A percentile compares a stretch with the other conserved stretches of the same genome.
Conservation (phyloP, 495 filamentous ascomycete species). For the Apodospora peruviana region DNA sequence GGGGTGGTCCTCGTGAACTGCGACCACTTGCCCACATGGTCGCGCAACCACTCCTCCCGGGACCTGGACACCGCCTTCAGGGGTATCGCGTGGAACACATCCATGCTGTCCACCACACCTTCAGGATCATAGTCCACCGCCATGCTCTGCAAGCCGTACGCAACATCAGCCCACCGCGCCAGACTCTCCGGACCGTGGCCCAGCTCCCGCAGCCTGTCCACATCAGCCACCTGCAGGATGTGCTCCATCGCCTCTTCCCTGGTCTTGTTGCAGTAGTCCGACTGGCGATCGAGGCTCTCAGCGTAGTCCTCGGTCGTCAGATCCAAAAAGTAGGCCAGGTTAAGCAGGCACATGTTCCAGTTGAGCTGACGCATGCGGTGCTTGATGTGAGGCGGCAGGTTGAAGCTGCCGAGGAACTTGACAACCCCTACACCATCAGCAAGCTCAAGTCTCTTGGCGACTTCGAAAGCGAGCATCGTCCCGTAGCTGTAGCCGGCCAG, state of each 20-base stretch:
- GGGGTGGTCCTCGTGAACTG: conserved; percentile 26
- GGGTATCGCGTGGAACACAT: conserved; percentile 46
- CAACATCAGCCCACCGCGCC: conserved; percentile 37
- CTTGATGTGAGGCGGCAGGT: conserved; percentile 51
- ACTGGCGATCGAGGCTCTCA: conserved; percentile 16
- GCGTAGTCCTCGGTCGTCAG: conserved; percentile 36
- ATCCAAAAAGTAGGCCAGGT: conserved; percentile 44
- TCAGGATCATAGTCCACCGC: conserved; percentile 48
- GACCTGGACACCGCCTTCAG: conserved; percentile 33
- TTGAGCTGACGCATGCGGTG: conserved; percentile 44
- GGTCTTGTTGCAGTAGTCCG: too few relatives aligned
- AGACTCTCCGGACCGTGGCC: conserved; percentile 25
- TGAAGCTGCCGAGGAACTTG: conserved; percentile 29
- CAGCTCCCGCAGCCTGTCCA: conserved; percentile 31
- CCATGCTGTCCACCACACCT: conserved; percentile 36
- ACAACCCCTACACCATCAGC: conserved; percentile 21
- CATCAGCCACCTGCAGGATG: conserved; percentile 20
- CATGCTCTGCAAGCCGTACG: conserved; percentile 38
- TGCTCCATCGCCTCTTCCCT: too few relatives aligned
- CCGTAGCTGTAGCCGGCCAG: conserved; percentile 54
- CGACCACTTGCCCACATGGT: conserved; percentile 37
- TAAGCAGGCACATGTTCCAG: conserved; percentile 39
- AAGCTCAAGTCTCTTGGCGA: conserved; percentile 38
- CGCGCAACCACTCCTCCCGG: conserved; percentile 38
- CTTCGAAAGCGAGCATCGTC: conserved; percentile 49